Evolutionary conservation across 2,329 filamentous ascomycete genomes (phyloP).

Genomic region (Colletotrichum liriopes): DNA sequence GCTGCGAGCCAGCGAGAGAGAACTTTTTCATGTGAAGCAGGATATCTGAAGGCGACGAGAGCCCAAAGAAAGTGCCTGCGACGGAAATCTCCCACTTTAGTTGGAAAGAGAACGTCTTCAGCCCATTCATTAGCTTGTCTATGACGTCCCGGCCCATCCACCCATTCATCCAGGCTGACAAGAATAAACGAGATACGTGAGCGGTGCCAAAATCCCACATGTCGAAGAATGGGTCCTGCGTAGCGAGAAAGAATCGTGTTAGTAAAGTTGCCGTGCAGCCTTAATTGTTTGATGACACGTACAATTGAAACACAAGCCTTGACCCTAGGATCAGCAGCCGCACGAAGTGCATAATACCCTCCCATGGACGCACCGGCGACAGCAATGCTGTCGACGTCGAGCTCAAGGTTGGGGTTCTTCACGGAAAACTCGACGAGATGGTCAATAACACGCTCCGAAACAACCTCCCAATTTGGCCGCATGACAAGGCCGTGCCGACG

Average conservation of each 20-base stretch:
- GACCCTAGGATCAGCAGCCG: constrained; percentile 57
- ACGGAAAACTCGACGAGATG: constrained; percentile 45
- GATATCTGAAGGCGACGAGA: constrained; percentile 45
- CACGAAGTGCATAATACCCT: constrained; percentile 63
- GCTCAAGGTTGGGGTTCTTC: constrained; percentile 45
- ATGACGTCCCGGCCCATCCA: constrained; percentile 48
- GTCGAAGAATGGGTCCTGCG: constrained; percentile 52
- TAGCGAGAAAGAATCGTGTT: neutral
- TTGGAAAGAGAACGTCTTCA: constrained; percentile 48
- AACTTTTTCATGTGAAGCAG: constrained; percentile 45
- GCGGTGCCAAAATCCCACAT: constrained; percentile 50
- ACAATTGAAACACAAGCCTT: constrained; percentile 59
- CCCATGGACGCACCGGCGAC: constrained; percentile 59
- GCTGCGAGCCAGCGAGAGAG: constrained; percentile 13
- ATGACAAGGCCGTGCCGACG: constrained; percentile 48
- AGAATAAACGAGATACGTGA: constrained; percentile 47
- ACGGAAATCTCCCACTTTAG: constrained; percentile 51
- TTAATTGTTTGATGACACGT: neutral
- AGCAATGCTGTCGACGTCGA: constrained; percentile 57
- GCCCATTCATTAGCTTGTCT: constrained; percentile 46
- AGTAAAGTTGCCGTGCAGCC: neutral
- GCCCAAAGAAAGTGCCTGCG: constrained; percentile 47
- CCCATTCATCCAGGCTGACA: constrained; percentile 46
- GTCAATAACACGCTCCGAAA: constrained; percentile 52
- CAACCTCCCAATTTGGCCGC: constrained; percentile 57